Evolutionary conservation across 176 grass and related monocot genomes (phyloP).

Genomic region (Tuctoria greenei): DNA sequence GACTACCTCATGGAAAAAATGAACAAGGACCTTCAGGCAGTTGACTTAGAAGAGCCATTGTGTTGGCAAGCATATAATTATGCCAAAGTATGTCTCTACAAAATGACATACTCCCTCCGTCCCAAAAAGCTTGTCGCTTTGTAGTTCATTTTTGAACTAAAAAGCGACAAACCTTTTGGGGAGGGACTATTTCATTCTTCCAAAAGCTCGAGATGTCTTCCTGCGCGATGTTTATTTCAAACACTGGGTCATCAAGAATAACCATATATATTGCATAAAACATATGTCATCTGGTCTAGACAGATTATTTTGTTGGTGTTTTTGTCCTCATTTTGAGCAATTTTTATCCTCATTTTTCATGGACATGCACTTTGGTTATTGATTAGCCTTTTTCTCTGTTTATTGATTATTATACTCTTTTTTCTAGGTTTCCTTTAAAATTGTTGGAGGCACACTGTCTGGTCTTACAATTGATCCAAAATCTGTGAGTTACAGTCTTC

Average conservation of each 20-base stretch:
- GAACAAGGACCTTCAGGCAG: slow-evolving; percentile 79
- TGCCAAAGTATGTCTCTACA: slow-evolving; percentile 68
- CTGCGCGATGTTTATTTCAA: slow-evolving; percentile 10
- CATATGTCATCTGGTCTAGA: background rate
- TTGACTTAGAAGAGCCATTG: slow-evolving; percentile 91
- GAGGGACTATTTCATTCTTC: background rate
- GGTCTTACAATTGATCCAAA: slow-evolving; percentile 82
- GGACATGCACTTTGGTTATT: background rate
- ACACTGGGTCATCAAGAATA: slow-evolving; percentile 14
- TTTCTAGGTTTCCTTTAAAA: slow-evolving; percentile 87
- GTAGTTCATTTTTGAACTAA: no score
- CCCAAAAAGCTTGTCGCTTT: no score
- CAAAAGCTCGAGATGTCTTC: background rate
- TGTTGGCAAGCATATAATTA: slow-evolving; percentile 98
- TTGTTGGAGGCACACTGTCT: slow-evolving; percentile 71
- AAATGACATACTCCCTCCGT: no score
- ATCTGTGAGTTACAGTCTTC: slow-evolving; percentile 57
- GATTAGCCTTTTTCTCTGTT: slow-evolving; percentile 20
- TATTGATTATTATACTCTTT: slow-evolving; percentile 27
- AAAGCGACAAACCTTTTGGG: no score
- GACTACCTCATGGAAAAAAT: slow-evolving; percentile 90
- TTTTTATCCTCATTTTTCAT: background rate
- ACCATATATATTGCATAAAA: background rate
- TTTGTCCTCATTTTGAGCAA: background rate
- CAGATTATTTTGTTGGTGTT: background rate